Conservation (phyloP, 2,329 filamentous ascomycete species). For the Curvularia sp. region DNA sequence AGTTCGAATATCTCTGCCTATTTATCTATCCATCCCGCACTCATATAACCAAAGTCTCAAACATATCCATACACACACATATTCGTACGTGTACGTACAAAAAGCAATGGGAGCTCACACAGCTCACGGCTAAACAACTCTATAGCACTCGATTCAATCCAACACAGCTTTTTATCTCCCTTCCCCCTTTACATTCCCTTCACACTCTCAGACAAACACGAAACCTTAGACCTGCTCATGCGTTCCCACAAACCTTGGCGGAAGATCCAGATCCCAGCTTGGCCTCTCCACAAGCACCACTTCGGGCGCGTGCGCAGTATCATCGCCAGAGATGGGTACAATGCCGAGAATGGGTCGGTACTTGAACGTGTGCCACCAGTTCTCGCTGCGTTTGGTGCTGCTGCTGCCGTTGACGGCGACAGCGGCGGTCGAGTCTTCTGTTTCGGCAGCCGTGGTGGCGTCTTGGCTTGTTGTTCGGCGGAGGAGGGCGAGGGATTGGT, state of each 20-base stretch:
- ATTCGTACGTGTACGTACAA: too few species aligned
- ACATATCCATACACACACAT: background rate
- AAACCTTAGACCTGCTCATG: conserved; percentile 36
- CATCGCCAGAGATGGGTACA: conserved; percentile 56
- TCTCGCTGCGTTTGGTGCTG: conserved; percentile 22
- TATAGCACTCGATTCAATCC: background rate
- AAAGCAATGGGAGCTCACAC: too few species aligned
- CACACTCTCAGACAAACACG: background rate
- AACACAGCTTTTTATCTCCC: background rate
- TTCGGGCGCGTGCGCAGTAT: conserved; percentile 62
- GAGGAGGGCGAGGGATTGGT: conserved; percentile 33
- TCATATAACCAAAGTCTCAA: background rate
- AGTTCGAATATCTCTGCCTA: background rate
- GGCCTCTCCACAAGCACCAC: conserved; percentile 89
- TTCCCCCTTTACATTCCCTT: background rate
- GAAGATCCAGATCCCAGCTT: conserved; percentile 79
- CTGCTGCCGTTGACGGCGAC: conserved; percentile 16
- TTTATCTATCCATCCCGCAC: background rate
- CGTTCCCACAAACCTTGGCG: conserved; percentile 64
- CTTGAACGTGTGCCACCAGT: conserved; percentile 85
- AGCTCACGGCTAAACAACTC: too few species aligned
- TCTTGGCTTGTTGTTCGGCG: conserved; percentile 22
- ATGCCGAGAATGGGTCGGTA: conserved; percentile 91
- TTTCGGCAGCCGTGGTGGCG: background rate
- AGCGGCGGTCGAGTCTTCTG: conserved; percentile 25